These are phyloP conservation scores for Solanum piurae DNA, from an alignment of 257 asterid genomes.

Conservation along the genomic window DNA sequence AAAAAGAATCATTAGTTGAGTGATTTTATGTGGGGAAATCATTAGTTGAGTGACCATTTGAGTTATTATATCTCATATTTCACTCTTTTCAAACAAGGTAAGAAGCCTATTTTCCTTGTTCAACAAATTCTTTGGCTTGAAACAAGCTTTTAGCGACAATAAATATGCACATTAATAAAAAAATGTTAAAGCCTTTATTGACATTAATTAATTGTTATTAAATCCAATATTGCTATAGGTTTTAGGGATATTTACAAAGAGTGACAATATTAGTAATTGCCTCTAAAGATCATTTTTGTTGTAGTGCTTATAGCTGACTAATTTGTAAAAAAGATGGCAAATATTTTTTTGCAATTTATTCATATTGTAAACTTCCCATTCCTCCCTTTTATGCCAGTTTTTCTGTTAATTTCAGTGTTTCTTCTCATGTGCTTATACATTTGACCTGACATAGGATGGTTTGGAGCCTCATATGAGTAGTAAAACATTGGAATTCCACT, in stretches of 20 bases:
- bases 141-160: no score
- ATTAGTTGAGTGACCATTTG: background rate
- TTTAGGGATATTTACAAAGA: no score
- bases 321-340: background rate
- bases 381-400: background rate
- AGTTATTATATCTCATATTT: background rate
- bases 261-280: background rate
- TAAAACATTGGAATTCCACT: conserved; percentile 75
- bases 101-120: no score
- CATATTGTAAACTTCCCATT: background rate
- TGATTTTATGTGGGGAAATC: no score
- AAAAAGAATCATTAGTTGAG: no score
- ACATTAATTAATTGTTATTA: background rate
- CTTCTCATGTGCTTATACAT: background rate
- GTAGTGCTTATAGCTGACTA: background rate
- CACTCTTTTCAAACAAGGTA: no score
- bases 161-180: background rate
- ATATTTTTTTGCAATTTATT: background rate
- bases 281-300: background rate
- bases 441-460: conserved; percentile 37
- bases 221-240: background rate
- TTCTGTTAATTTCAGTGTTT: background rate
- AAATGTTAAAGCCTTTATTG: fast-evolving
- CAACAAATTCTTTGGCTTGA: no score
- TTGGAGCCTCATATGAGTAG: conserved; percentile 94